These are phyloP conservation scores for Candida taoyuanica DNA, from an alignment of 805 yeast species.

Conservation along the genomic window DNA sequence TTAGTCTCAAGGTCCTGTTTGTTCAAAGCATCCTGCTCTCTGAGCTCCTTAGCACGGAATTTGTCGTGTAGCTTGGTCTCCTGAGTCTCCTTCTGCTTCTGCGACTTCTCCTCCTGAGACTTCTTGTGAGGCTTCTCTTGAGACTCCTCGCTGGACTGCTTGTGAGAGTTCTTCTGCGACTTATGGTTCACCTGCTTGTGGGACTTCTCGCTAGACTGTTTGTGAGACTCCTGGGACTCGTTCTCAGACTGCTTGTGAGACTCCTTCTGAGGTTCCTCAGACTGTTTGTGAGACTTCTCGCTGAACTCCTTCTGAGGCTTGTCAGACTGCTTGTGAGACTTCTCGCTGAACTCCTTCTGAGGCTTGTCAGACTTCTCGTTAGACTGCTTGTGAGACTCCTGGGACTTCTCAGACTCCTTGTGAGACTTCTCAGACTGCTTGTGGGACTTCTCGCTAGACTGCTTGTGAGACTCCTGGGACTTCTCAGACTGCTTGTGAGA, in stretches of 20 bases:
- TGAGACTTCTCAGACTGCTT: not conserved
- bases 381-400: not conserved
- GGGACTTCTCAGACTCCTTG: not conserved
- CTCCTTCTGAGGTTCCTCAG: not conserved
- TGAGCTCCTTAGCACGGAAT: constrained; percentile 2
- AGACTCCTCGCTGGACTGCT: not conserved
- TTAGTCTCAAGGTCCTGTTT: not conserved
- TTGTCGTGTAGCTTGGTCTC: constrained; percentile 2
- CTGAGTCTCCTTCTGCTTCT: not conserved
- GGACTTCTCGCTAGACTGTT: not conserved
- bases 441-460: not conserved
- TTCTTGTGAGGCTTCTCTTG: not conserved
- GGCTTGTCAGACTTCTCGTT: not conserved
- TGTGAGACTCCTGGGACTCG: not conserved
- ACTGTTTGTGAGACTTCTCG: not conserved
- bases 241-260: not conserved
- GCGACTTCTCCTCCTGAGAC: not conserved
- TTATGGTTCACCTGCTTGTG: no score
- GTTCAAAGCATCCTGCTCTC: not conserved
- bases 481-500: not conserved
- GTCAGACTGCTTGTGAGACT: not conserved
- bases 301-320: not conserved
- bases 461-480: not conserved
- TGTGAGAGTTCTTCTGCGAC: not conserved
- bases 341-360: not conserved